Conservation (phyloP, 2,329 filamentous ascomycete genomes). For the Fusarium bulbicola region DNA sequence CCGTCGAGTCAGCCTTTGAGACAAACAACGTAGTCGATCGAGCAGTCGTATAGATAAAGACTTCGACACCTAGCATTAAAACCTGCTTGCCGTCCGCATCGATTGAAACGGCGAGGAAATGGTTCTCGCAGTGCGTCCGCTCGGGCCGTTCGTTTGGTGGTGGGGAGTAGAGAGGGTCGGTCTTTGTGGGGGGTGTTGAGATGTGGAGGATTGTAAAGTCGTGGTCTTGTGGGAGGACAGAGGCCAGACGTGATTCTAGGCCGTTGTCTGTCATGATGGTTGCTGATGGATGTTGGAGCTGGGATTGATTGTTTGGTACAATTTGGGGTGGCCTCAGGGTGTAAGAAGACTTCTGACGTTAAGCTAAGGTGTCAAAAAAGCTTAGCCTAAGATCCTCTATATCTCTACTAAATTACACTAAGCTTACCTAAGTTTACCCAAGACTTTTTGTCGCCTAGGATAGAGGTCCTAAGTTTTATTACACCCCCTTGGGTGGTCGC, state of each 20-base stretch:
- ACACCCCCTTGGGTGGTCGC: constrained; percentile 5
- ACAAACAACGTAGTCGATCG: constrained; percentile 89
- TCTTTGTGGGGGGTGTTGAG: constrained; percentile 81
- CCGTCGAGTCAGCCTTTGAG: constrained; percentile 96
- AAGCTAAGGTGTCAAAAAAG: no score
- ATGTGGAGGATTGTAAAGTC: constrained; percentile 82
- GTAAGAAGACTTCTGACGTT: no score
- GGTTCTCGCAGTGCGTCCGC: constrained; percentile 85
- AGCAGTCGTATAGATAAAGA: constrained; percentile 85
- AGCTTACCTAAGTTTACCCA: no score
- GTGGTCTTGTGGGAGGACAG: constrained; percentile 62
- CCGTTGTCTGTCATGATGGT: constrained; percentile 19
- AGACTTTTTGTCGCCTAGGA: no score
- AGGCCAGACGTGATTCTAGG: constrained; percentile 49
- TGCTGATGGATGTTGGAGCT: constrained; percentile 2
- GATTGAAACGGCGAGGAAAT: constrained; percentile 71
- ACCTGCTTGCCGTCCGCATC: constrained; percentile 58
- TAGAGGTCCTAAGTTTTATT: no score
- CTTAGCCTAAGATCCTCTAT: no score
- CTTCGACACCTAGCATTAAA: constrained; percentile 84
- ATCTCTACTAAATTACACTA: no score
- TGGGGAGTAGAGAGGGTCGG: constrained; percentile 80
- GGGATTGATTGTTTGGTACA: constrained; percentile 4
- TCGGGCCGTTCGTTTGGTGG: constrained; percentile 77
- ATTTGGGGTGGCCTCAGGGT: background rate